Evolutionary conservation across 805 yeast species (phyloP).

Genomic region (Kuraishia hungarica): DNA sequence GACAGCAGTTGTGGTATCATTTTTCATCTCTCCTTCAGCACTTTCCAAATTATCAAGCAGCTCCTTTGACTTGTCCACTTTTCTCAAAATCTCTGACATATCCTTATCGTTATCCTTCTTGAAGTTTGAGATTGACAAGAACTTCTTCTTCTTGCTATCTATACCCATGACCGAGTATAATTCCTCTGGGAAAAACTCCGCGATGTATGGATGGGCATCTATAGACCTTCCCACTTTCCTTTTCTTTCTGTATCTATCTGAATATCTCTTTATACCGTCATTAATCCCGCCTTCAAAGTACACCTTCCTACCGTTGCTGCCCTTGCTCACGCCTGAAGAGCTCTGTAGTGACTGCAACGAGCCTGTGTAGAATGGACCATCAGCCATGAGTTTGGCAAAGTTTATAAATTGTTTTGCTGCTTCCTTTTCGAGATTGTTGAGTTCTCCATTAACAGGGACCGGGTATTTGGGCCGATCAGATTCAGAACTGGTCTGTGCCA

Average conservation of each 20-base stretch:
- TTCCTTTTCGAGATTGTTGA: conserved; percentile 39
- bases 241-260: conserved; percentile 70
- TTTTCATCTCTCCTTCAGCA: conserved; percentile 32
- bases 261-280: conserved; percentile 75
- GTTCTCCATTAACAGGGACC: conserved; percentile 59
- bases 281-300: conserved; percentile 32
- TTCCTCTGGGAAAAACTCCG: conserved; percentile 71
- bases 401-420: conserved; percentile 49
- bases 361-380: conserved; percentile 65
- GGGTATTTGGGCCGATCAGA: conserved; percentile 30
- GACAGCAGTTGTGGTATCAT: neutral
- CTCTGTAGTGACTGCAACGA: conserved; percentile 20
- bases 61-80: conserved; percentile 22
- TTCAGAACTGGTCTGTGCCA: conserved; percentile 29
- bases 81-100: conserved; percentile 23
- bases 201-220: conserved; percentile 68
- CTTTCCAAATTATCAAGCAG: conserved; percentile 27
- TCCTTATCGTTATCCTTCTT: conserved; percentile 31
- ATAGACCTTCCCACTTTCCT: conserved; percentile 63
- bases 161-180: conserved; percentile 65
- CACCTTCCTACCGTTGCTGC: conserved; percentile 11
- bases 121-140: conserved; percentile 30
- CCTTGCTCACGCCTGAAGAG: conserved; percentile 18
- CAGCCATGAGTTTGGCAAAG: conserved; percentile 42
- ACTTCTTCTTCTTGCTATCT: conserved; percentile 42